Evolutionary conservation across 805 yeast genomes (phyloP).

Genomic region (Barnettozyma californica): DNA sequence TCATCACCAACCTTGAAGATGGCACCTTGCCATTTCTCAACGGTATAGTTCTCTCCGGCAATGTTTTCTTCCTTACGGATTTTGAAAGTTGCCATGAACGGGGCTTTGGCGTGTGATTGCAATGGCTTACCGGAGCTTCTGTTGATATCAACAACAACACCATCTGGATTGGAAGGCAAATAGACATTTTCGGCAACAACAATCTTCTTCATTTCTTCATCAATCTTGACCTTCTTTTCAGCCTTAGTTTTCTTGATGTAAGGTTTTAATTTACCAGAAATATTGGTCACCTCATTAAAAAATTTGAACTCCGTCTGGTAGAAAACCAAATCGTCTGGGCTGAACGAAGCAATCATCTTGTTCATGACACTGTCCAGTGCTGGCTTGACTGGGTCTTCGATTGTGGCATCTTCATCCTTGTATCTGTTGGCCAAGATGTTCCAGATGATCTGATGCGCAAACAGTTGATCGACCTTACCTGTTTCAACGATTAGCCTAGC

Average conservation of each 20-base stretch:
- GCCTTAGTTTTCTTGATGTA: conserved; percentile 91
- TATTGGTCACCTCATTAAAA: conserved; percentile 85
- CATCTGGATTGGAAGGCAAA: conserved; percentile 95
- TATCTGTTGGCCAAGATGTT: conserved; percentile 91
- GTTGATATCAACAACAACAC: conserved; percentile 86
- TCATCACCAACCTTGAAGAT: conserved; percentile 99
- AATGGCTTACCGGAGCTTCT: conserved; percentile 89
- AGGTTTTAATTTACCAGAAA: conserved; percentile 93
- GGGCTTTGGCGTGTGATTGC: conserved; percentile 98
- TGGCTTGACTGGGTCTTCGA: conserved; percentile 82
- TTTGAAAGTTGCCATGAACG: conserved; percentile 93
- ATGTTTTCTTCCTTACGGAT: conserved; percentile 55
- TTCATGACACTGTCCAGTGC: conserved; percentile 66
- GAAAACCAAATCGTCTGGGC: conserved; percentile 53
- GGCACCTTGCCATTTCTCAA: conserved; percentile 86
- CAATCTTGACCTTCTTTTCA: conserved; percentile 93
- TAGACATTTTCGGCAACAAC: conserved; percentile 77
- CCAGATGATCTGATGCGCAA: conserved; percentile 98
- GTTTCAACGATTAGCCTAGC: conserved; percentile 87
- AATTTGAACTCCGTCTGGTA: conserved; percentile 83
- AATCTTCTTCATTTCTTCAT: conserved; percentile 86
- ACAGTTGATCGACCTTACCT: conserved; percentile 82
- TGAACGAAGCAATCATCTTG: conserved; percentile 58
- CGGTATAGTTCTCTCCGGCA: conserved; percentile 34
- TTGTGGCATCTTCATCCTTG: conserved; percentile 79